Percentiles rank a stretch among this genome's conserved stretches.
Evolutionary conservation across 352 stramenopile genomes (phyloP).

Genomic region (Globisporangium lucens): DNA sequence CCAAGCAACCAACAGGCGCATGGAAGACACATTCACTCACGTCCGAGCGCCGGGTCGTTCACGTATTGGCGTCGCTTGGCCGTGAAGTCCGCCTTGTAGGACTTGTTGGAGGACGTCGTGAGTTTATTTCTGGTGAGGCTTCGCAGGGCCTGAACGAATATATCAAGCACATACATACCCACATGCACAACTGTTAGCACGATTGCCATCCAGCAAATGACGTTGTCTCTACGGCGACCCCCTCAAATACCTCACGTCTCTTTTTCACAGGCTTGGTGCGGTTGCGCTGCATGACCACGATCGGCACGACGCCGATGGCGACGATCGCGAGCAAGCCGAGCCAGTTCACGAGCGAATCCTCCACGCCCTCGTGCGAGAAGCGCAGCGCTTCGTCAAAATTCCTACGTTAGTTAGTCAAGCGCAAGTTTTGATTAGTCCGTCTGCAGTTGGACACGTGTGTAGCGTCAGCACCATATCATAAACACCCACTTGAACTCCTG

Average conservation of each 20-base stretch:
- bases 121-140: conserved; percentile 76
- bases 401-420: conserved; percentile 24
- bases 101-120: conserved; percentile 43
- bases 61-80: conserved; percentile 52
- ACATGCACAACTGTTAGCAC: background rate
- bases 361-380: conserved; percentile 60
- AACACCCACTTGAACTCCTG: conserved; percentile 66
- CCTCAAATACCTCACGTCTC: conserved; percentile 57
- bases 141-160: conserved; percentile 41
- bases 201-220: background rate
- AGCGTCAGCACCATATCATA: background rate
- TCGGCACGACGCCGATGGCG: conserved; percentile 48
- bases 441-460: background rate
- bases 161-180: background rate
- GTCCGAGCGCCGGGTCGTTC: conserved; percentile 32
- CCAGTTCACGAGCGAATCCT: conserved; percentile 75
- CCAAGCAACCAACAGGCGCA: background rate
- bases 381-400: conserved; percentile 78
- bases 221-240: background rate
- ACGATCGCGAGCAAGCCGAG: conserved; percentile 56
- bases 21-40: conserved; percentile 16
- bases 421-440: background rate
- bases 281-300: conserved; percentile 73
- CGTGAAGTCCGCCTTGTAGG: conserved; percentile 42
- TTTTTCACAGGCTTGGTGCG: conserved; percentile 70